These are phyloP conservation scores for Diutina ranongensis DNA, from an alignment of 1,139 yeast genomes.

Conservation along the genomic window DNA sequence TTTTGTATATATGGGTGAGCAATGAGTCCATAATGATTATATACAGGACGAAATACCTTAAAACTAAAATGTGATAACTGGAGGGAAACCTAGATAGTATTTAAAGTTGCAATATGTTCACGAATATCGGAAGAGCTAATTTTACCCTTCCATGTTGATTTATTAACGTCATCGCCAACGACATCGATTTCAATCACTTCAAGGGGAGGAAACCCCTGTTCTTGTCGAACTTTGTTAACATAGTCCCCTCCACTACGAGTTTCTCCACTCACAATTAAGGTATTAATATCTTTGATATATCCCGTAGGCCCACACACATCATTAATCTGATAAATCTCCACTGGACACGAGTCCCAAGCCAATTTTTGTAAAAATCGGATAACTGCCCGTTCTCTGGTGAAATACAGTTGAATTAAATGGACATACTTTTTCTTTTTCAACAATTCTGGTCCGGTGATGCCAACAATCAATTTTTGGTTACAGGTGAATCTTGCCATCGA, in stretches of 20 bases:
- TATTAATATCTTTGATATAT: constrained; percentile 58
- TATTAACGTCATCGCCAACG: constrained; percentile 31
- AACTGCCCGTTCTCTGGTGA: constrained; percentile 31
- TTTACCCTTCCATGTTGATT: constrained; percentile 48
- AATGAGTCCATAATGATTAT: no score
- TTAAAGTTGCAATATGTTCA: constrained; percentile 7
- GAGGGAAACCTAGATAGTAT: background rate
- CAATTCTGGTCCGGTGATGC: constrained; percentile 73
- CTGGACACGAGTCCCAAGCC: constrained; percentile 13
- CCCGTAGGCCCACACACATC: constrained; percentile 97
- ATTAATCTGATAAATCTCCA: constrained; percentile 45
- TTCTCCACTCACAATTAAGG: constrained; percentile 72
- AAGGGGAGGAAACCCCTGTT: constrained; percentile 43
- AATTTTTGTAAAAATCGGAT: constrained; percentile 34
- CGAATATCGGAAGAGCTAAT: constrained; percentile 66
- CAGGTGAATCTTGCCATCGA: constrained; percentile 64
- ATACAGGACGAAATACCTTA: no score
- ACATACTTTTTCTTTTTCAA: constrained; percentile 65
- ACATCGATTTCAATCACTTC: constrained; percentile 55
- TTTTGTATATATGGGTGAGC: no score
- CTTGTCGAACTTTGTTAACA: constrained; percentile 54
- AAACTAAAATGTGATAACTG: no score
- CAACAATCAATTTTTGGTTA: constrained; percentile 47
- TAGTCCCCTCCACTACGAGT: constrained; percentile 63
- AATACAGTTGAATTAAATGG: constrained; percentile 52